Evolutionary conservation across 805 yeast genomes (phyloP).

Genomic region (Sungouiozyma intestinalis): DNA sequence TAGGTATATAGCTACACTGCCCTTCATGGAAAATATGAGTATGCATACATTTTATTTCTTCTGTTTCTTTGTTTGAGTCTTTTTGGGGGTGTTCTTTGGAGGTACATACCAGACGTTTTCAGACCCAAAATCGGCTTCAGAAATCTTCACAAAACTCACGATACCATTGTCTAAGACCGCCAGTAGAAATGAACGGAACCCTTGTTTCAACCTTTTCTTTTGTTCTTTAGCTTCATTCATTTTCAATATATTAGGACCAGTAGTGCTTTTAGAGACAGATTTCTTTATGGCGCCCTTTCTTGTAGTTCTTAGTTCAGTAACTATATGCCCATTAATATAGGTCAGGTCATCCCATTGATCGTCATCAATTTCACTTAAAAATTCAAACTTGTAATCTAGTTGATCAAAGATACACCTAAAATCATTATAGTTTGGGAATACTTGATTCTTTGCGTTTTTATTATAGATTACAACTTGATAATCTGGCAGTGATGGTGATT

Average conservation of each 20-base stretch:
- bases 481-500: slow-evolving; percentile 61
- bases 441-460: slow-evolving; percentile 26
- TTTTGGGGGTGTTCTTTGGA: slow-evolving; percentile 1
- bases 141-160: slow-evolving; percentile 49
- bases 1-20: not conserved
- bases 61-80: not conserved
- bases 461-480: slow-evolving; percentile 57
- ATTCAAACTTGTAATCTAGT: slow-evolving; percentile 25
- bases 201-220: slow-evolving; percentile 36
- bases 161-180: slow-evolving; percentile 72
- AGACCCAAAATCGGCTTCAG: slow-evolving; percentile 39
- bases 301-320: slow-evolving; percentile 5
- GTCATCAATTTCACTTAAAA: slow-evolving; percentile 21
- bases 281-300: slow-evolving; percentile 1
- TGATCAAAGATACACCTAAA: slow-evolving; percentile 30
- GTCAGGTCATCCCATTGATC: slow-evolving; percentile 16
- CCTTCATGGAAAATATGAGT: not conserved
- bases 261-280: slow-evolving; percentile 1
- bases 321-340: slow-evolving; percentile 9
- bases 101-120: slow-evolving; percentile 28
- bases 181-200: slow-evolving; percentile 41
- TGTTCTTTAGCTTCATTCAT: slow-evolving; percentile 23
- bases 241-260: not conserved
- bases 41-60: not conserved
- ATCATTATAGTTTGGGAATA: slow-evolving; percentile 39